Base-by-base conservation (phyloP, 345 rosid species). In the Turritis glabra region DNA sequence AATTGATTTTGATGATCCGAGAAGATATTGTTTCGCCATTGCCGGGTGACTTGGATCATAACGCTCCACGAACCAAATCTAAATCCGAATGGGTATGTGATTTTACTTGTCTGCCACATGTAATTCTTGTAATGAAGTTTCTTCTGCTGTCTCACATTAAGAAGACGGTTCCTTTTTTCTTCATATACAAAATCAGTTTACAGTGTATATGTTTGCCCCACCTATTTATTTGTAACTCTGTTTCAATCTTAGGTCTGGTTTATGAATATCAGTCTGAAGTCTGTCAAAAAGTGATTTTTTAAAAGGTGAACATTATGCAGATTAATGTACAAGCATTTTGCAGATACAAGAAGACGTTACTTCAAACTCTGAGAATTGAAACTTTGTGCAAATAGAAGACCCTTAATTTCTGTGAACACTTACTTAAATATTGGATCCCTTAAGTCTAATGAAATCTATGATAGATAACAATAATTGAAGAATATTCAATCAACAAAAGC, bases 131-230 rank as follows among this genome's bases (percentile, higher is more conserved):
- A 9, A 56, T 47, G 60, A 47, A 32, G 57, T 66, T 65, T 25
- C 41, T 33, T 11, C 37, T 12, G 25, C 15, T 41, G 47, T 73
- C 55, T 52, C 35, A 8, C 15, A 63, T 30, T 17, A 33, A 25
- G 25, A 38, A 37, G 67, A 59, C 68, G 2, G 29, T 60, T 25
- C 4, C 0, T 32, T 33, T 46, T 68, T 52, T 58, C 69, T 60
- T 61, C 48, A 40, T 23, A 40, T 22, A 25, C 69, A 40, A 7
- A 7, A 22, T 80, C 71, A 60, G 52, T 78, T 32, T 84, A 77
- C 26, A 76, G 90, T 76, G 82, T 61, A 53, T 23, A 5, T 75
- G 57, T 29, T 32, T 41, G 17, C 5, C 26, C 26, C 11, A 67
- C 8, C 26, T 21, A 50, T 37, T 14, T 3, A 40, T 17, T 26